Evolutionary conservation across 805 yeast species (phyloP).

Genomic region (Blastobotrys parvus): DNA sequence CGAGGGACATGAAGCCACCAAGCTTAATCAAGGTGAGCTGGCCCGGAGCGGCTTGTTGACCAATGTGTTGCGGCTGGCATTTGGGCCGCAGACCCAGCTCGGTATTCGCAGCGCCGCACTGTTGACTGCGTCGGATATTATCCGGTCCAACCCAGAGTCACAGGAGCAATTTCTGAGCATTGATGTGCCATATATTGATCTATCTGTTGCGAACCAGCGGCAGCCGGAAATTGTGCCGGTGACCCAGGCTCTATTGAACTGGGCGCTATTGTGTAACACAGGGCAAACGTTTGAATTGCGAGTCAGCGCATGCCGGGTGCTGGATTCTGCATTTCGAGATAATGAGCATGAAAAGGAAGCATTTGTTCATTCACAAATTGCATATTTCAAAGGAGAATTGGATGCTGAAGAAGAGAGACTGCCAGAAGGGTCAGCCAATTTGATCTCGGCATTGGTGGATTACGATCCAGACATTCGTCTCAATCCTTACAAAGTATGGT

Average conservation of each 20-base stretch:
- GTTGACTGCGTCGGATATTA: conserved; percentile 67
- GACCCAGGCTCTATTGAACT: conserved; percentile 62
- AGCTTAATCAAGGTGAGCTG: conserved; percentile 52
- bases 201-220: conserved; percentile 40
- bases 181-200: conserved; percentile 89
- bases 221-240: conserved; percentile 49
- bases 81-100: conserved; percentile 54
- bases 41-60: conserved; percentile 55
- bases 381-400: conserved; percentile 31
- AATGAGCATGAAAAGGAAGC: conserved; percentile 53
- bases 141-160: conserved; percentile 53
- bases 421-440: conserved; percentile 38
- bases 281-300: conserved; percentile 80
- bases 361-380: conserved; percentile 61
- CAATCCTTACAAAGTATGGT: conserved; percentile 86
- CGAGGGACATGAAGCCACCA: conserved; percentile 62
- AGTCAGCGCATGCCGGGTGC: conserved; percentile 56
- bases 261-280: conserved; percentile 75
- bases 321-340: conserved; percentile 59
- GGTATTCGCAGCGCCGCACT: conserved; percentile 61
- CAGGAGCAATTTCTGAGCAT: conserved; percentile 69
- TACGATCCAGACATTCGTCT: conserved; percentile 63
- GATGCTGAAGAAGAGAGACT: conserved; percentile 1
- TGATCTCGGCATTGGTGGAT: conserved; percentile 64
- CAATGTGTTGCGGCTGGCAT: conserved; percentile 59